Conservation (phyloP, 306 rosid genomes). For the Hippophae rhamnoides region DNA sequence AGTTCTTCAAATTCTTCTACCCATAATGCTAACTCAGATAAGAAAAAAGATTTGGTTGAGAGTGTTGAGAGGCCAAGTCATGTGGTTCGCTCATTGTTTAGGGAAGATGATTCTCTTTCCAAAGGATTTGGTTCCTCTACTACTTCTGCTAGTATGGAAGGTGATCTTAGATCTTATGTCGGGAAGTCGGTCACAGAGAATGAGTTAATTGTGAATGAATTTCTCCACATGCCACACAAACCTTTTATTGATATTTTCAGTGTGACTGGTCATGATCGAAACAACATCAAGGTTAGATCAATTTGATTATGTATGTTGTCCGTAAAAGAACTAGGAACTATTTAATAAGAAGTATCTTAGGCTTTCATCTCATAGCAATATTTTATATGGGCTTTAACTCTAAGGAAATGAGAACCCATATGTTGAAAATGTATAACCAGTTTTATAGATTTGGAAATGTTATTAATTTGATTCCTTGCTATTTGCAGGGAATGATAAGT, state of each 20-base stretch:
- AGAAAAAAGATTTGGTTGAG: conserved; percentile 25
- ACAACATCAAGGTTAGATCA: conserved; percentile 49
- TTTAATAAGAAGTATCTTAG: too few relatives aligned
- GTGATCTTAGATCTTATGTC: conserved; percentile 28
- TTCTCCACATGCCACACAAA: conserved; percentile 52
- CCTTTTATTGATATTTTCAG: conserved; percentile 34
- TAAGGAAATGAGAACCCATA: too few relatives aligned
- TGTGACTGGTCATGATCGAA: conserved; percentile 31
- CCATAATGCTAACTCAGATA: conserved; percentile 32
- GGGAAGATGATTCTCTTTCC: conserved; percentile 31
- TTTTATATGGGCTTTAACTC: too few relatives aligned
- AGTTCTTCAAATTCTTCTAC: conserved; percentile 15
- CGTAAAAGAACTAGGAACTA: too few relatives aligned
- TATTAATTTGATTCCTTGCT: too few relatives aligned
- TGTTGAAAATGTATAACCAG: too few relatives aligned
- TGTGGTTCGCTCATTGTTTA: conserved; percentile 77
- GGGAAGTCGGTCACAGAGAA: conserved; percentile 48
- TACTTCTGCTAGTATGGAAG: conserved; percentile 27
- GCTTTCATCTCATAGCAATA: too few relatives aligned
- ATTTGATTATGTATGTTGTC: neutral
- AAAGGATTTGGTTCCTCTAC: conserved; percentile 26
- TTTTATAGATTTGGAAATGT: too few relatives aligned
- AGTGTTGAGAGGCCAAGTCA: conserved; percentile 26
- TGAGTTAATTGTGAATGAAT: conserved; percentile 73
- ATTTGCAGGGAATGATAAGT: conserved; percentile 58